phyloP scores from a whole-genome alignment of 371 early-diverging fungal species.

The Mucor racemosus region DNA sequence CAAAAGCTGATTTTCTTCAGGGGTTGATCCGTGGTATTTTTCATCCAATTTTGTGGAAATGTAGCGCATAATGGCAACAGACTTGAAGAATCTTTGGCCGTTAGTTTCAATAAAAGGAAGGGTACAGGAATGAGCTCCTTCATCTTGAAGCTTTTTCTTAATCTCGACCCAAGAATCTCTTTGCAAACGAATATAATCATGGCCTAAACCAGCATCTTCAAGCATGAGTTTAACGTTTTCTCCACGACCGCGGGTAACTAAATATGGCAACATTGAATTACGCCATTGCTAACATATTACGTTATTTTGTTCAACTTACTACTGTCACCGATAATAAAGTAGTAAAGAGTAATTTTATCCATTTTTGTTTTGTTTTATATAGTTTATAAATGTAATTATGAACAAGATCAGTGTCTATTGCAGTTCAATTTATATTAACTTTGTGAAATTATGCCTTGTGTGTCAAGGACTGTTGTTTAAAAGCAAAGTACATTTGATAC shows the following conservation, averaged over 20 bases:
- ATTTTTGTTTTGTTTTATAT: background rate
- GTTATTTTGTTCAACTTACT: background rate
- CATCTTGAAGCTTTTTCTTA: constrained; percentile 1
- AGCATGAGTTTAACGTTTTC: constrained; percentile 29
- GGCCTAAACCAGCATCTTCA: constrained; percentile 27
- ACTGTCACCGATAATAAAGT: constrained; percentile 12
- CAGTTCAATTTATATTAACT: background rate
- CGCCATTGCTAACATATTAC: background rate
- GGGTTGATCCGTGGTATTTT: constrained; percentile 32
- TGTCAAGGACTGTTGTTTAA: too few species aligned
- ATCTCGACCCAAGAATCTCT: too few species aligned
- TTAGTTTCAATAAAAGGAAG: constrained; percentile 30
- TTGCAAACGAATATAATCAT: constrained; percentile 28
- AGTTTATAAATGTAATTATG: background rate
- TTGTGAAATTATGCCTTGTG: too few species aligned
- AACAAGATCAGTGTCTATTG: background rate
- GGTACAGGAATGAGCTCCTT: constrained; percentile 17
- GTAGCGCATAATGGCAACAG: constrained; percentile 33
- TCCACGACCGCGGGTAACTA: constrained; percentile 24
- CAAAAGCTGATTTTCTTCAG: constrained; percentile 22
- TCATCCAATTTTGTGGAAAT: constrained; percentile 25
- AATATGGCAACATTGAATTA: background rate
- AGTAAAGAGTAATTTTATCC: constrained; percentile 20
- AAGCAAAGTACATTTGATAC: too few species aligned
- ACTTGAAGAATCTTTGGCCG: constrained; percentile 20